Conservation (phyloP, 768 basidiomycete genomes). For the Pulveroboletus sp. region DNA sequence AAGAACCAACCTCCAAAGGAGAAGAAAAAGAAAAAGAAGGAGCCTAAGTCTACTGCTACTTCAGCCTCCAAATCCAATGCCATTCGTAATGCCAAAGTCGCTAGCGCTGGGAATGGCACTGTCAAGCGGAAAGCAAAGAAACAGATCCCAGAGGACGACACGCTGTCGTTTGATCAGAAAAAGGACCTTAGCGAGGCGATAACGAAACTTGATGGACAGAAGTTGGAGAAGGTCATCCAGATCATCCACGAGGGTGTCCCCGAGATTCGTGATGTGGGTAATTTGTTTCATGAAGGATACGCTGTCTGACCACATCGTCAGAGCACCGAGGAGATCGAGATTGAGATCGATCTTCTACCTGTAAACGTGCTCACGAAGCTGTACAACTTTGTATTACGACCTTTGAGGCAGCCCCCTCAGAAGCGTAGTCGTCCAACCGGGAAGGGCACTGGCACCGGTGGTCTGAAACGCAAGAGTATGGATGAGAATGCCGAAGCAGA, state of each 20-base stretch:
- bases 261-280: slow-evolving; percentile 85
- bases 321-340: slow-evolving; percentile 97
- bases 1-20: slow-evolving; percentile 54
- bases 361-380: slow-evolving; percentile 83
- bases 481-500: slow-evolving; percentile 95
- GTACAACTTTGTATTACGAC: slow-evolving; percentile 92
- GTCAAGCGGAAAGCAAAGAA: slow-evolving; percentile 67
- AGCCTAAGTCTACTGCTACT: slow-evolving; percentile 49
- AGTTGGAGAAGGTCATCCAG: slow-evolving; percentile 85
- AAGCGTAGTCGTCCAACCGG: slow-evolving; percentile 57
- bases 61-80: slow-evolving; percentile 58
- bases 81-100: slow-evolving; percentile 43
- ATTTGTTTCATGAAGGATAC: slow-evolving; percentile 6
- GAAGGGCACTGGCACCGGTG: slow-evolving; percentile 84
- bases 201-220: slow-evolving; percentile 71
- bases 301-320: slow-evolving; percentile 32
- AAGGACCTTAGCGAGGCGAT: slow-evolving; percentile 97
- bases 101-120: slow-evolving; percentile 32
- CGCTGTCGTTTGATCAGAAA: slow-evolving; percentile 94
- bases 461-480: slow-evolving; percentile 92
- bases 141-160: slow-evolving; percentile 67
- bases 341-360: slow-evolving; percentile 93
- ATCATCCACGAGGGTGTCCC: slow-evolving; percentile 95
- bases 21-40: slow-evolving; percentile 72
- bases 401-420: slow-evolving; percentile 60